Conservation (phyloP, 371 early-diverging fungal genomes). For the Mucor ambiguus region DNA sequence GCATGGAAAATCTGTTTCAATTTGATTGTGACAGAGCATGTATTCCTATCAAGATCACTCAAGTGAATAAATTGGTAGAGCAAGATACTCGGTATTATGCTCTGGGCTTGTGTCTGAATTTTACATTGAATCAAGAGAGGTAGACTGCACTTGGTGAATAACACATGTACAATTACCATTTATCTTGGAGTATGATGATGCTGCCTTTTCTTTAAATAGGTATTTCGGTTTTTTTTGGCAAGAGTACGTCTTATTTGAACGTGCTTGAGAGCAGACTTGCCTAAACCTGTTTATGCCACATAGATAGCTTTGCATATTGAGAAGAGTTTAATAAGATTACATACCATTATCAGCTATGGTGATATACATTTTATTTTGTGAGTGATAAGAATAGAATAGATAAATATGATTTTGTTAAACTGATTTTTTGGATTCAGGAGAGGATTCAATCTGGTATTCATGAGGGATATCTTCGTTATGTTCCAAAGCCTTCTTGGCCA, state of each 20-base stretch:
- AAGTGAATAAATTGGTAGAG: too few relatives aligned
- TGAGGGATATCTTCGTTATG: slow-evolving; percentile 38
- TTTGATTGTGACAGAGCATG: too few relatives aligned
- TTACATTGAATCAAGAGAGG: too few relatives aligned
- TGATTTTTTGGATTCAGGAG: slow-evolving; percentile 4
- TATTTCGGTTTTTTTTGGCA: background rate
- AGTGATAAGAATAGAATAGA: background rate
- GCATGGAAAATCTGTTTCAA: too few relatives aligned
- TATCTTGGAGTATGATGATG: background rate
- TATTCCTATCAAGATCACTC: too few relatives aligned
- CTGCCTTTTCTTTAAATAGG: background rate
- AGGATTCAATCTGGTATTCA: slow-evolving; percentile 27
- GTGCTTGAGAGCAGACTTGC: background rate
- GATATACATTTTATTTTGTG: background rate
- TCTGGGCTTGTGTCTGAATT: too few relatives aligned
- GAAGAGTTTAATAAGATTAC: background rate
- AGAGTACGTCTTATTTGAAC: background rate
- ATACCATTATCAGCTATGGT: background rate
- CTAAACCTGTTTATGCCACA: background rate
- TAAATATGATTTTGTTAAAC: background rate
- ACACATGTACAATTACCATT: background rate
- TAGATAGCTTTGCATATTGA: background rate
- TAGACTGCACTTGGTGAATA: too few relatives aligned
- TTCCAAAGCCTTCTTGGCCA: slow-evolving; percentile 31
- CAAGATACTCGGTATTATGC: too few relatives aligned